phyloP scores from a whole-genome alignment of 2,329 filamentous ascomycete genomes.

The Chaetomiaceae sp. region DNA sequence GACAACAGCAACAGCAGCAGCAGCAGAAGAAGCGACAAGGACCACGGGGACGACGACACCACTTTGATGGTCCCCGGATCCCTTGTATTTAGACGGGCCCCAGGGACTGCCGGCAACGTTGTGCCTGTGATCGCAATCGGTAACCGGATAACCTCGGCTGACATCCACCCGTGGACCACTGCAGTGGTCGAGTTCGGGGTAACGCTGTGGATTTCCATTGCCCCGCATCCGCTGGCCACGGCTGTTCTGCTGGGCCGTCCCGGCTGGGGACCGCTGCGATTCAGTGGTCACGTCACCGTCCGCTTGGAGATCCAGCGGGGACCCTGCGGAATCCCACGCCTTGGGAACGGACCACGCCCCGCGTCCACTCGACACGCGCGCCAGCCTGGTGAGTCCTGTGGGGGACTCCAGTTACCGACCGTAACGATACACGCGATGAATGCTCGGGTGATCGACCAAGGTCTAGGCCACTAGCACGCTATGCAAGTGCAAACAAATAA shows the following conservation, averaged over 20 bases:
- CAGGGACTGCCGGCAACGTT: slow-evolving; percentile 3
- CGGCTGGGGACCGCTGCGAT: neutral
- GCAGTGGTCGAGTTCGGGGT: slow-evolving; percentile 4
- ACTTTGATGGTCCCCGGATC: neutral
- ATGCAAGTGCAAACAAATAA: no score
- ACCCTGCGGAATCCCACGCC: no score
- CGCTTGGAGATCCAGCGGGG: no score
- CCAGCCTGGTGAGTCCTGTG: no score
- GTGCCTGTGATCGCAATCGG: slow-evolving; percentile 21
- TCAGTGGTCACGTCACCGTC: slow-evolving; percentile 1
- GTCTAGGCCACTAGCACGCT: no score
- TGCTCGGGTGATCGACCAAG: no score
- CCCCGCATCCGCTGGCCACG: slow-evolving; percentile 12
- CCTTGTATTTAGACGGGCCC: slow-evolving; percentile 4
- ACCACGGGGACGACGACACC: slow-evolving; percentile 5
- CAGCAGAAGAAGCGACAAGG: neutral
- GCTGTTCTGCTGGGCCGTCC: neutral
- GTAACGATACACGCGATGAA: no score
- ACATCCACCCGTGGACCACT: neutral
- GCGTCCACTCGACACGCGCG: no score
- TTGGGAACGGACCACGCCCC: no score
- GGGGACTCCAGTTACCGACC: no score
- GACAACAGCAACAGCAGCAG: neutral
- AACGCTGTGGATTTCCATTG: slow-evolving; percentile 15
- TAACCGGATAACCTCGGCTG: slow-evolving; percentile 26